Evolutionary conservation across 2,329 filamentous ascomycete genomes (phyloP).

Genomic region (Ceratocystis diversiconidia): DNA sequence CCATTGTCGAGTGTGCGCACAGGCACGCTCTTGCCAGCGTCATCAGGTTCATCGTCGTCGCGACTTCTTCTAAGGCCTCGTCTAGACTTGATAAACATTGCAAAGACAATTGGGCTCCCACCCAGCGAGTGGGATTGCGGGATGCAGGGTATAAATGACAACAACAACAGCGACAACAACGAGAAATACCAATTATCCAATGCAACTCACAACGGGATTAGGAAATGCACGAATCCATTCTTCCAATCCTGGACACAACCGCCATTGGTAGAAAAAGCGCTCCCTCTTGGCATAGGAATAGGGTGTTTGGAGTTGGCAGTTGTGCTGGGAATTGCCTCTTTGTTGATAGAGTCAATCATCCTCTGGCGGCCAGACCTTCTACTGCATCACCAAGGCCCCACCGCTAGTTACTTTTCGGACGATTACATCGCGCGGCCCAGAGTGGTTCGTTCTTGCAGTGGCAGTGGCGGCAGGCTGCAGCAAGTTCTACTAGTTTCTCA

Average conservation of each 20-base stretch:
- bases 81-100: constrained; percentile 1
- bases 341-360: constrained; percentile 4
- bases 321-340: not conserved
- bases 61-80: constrained; percentile 2
- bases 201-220: not conserved
- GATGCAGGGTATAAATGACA: not conserved
- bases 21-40: not conserved
- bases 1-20: not conserved
- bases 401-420: not conserved
- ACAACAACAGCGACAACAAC: too few species aligned
- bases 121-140: not conserved
- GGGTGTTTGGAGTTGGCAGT: not conserved
- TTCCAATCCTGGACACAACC: constrained; percentile 8
- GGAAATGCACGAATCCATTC: constrained; percentile 10
- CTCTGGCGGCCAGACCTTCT: not conserved
- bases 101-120: not conserved
- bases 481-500: not conserved
- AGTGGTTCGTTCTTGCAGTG: not conserved
- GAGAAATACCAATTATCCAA: not conserved
- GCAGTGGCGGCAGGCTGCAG: constrained; percentile 1
- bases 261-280: not conserved
- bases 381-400: not conserved
- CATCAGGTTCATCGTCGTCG: not conserved
- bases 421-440: not conserved
- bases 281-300: constrained; percentile 3